Conservation (phyloP, 2,329 filamentous ascomycete species). For the Emergomyces orientalis region DNA sequence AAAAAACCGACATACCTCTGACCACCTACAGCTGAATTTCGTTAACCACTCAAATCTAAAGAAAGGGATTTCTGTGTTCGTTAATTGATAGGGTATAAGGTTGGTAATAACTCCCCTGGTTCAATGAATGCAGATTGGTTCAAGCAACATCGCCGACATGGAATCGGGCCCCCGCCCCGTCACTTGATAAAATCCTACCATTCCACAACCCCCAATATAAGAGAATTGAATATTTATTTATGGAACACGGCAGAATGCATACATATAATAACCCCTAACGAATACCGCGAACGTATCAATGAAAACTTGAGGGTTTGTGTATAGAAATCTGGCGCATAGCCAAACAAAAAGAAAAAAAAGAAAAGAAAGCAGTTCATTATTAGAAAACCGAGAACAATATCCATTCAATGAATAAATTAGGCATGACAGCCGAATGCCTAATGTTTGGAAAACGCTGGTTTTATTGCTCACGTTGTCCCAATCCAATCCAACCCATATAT, state of each 20-base stretch:
- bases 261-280: no score
- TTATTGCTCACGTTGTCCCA: background rate
- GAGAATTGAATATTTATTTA: background rate
- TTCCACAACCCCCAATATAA: background rate
- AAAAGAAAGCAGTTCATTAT: no score
- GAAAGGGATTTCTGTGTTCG: background rate
- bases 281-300: no score
- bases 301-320: no score
- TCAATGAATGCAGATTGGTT: background rate
- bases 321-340: no score
- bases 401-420: no score
- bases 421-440: background rate
- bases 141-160: background rate
- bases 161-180: background rate
- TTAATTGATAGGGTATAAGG: background rate
- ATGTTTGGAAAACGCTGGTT: background rate
- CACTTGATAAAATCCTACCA: background rate
- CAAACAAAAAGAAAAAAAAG: no score
- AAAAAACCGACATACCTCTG: no score
- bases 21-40: no score
- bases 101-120: background rate
- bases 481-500: background rate
- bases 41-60: background rate
- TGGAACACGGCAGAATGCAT: background rate
- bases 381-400: no score